Evolutionary conservation across 2,329 filamentous ascomycete species (phyloP).

Genomic region (Venturia nashicola): DNA sequence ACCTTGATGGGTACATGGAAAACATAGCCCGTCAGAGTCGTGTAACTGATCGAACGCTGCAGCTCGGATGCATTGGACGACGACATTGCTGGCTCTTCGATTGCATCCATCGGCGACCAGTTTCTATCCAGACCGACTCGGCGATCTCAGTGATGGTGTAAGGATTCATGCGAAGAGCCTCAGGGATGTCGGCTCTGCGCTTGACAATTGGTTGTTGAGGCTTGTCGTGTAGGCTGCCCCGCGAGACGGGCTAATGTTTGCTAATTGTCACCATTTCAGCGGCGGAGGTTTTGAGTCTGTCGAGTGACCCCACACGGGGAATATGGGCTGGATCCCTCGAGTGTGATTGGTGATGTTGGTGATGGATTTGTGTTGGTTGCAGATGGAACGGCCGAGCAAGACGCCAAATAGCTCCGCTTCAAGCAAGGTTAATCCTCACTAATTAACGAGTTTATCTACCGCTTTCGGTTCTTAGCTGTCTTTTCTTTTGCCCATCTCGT

Average conservation of each 20-base stretch:
- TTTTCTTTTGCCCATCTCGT: background rate
- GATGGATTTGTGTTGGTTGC: background rate
- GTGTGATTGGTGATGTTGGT: background rate
- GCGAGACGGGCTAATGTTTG: background rate
- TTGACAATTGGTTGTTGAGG: background rate
- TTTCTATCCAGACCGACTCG: background rate
- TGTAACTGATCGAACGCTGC: background rate
- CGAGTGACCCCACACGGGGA: background rate
- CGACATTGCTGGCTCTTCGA: background rate
- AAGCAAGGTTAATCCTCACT: background rate
- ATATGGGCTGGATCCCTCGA: background rate
- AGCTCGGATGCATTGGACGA: background rate
- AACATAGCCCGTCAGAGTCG: background rate
- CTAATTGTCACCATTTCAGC: background rate
- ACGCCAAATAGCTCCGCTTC: background rate
- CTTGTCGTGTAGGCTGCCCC: background rate
- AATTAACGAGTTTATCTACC: background rate
- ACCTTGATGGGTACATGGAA: background rate
- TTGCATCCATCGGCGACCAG: background rate
- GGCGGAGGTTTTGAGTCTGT: background rate
- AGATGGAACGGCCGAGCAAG: background rate
- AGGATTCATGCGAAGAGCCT: background rate
- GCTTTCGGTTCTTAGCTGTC: background rate
- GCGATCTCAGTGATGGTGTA: background rate
- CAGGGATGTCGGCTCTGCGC: background rate